Base-by-base conservation (phyloP, 306 rosid species). In the Betula pendula region DNA sequence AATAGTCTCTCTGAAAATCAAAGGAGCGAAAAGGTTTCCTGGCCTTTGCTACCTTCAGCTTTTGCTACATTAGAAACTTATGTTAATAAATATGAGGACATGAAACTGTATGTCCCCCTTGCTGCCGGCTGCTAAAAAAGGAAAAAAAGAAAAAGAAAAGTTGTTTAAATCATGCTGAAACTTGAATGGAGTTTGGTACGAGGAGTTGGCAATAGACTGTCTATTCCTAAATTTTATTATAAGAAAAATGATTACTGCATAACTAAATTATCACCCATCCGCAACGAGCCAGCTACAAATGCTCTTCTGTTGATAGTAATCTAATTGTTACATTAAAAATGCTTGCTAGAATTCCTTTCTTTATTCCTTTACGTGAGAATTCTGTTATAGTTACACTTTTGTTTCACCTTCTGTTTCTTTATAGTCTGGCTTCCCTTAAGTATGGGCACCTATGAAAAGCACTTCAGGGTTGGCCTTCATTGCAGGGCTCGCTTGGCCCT, bases 401-500 rank as follows among this genome's bases (percentile, higher is more conserved):
- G 68, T 70, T 65, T 49, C 29, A 47, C 71, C 47, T 45, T 81
- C 45, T 55, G n/a, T 80, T 80, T 73, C 40, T 42, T 74, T 81
- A 91, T 94, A 78, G 55, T 83, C 81, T 65, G 94, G 94, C 71
- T n/a, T 87, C 91, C 94, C 92, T 81, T 78, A 83, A 8, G 90
- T n/a, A 89, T 78, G n/a, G n/a, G 92, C 91, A 81, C 55, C 8
- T 84, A 70, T 20, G 88, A 91, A 72, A 55, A 76, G n/a, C n/a
- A 74, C 87, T 76, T 81, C 91, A 91, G 88, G 71, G 74, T 91
- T 70, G 80, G 92, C 75, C 87, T 91, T 84, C 77, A 74, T 91
- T 59, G 86, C 85, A 31, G n/a, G n/a, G 90, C 92, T 73, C 96
- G n/a, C 88, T 14, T 91, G 94, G 96, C 90, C 88, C 22, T 81